Evolutionary conservation across 768 basidiomycete genomes (phyloP), one percentile per base, ranked within the genome.

Genomic region (Imleria badia): DNA sequence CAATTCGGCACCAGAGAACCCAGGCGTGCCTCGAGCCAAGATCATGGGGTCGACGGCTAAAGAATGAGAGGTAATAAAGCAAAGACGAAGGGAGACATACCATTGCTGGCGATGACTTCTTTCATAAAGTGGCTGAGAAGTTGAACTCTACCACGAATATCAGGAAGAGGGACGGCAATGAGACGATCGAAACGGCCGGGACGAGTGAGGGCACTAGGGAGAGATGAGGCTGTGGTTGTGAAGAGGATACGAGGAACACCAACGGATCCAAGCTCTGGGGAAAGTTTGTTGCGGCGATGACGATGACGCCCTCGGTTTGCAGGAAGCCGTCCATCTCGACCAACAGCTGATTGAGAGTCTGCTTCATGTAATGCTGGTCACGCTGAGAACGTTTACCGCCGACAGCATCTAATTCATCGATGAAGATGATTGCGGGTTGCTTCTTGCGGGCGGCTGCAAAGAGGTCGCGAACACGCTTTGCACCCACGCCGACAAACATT

Each of bases 301-400:
- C 90, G 55, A 98, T 94, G 60, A 99, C 84, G 26, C 94, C 96
- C 71, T 98, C 94, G 29, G 80, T 84, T 68, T 94, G 91, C 67
- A 87, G 78, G 77, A 99, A 99, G 3, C 97, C 97, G 65, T 99
- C 97, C 82, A 98, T 88, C 71, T 99, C 97, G 38, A 95, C 92
- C 47, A 99, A 80, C 15, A 99, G 81, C 72, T 98, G 96, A 65
- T 99, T 99, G 43, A 99, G 78, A 0, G 97, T 94, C 71, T 93
- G 91, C 63, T 92, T 93, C 85, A 91, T 84, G 73, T 92, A 91
- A 65, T 90, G 87, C 71, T 94, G 87, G 59, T 92, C 89, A 53
- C 88, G 82, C 55, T 81, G 83, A 62, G 83, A 89, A 42, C 94
- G 86, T 72, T 92, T 94, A 19, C 90, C 86, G 46, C 94, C 94